Percentiles rank a stretch among this genome's conserved stretches.
phyloP scores from a whole-genome alignment of 148 eudicot genomes.

The Vaccinium corymbosum region DNA sequence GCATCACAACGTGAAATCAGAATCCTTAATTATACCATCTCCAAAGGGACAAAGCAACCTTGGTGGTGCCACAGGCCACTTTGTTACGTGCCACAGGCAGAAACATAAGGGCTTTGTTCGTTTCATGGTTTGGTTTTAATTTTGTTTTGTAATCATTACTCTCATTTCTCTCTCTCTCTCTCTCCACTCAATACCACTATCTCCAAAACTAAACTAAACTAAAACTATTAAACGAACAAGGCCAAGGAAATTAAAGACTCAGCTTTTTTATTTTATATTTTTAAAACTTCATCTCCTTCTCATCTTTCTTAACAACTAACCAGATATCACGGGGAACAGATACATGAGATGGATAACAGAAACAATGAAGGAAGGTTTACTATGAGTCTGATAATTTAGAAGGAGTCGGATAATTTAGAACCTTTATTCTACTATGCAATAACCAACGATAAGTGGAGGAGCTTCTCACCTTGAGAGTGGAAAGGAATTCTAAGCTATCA shows the following conservation, averaged over 20 bases:
- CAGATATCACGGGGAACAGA: background rate
- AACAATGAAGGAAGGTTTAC: background rate
- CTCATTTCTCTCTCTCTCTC: too few species aligned
- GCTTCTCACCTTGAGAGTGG: constrained; percentile 68
- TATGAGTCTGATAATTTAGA: background rate
- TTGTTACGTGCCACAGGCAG: background rate
- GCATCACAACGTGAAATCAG: too few species aligned
- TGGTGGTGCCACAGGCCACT: background rate
- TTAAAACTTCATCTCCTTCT: background rate
- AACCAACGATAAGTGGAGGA: background rate
- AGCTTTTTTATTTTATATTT: background rate
- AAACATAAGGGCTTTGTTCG: background rate
- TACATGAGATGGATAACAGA: background rate
- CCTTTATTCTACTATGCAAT: background rate
- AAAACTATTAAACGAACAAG: too few species aligned
- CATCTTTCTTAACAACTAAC: background rate
- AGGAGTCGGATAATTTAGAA: background rate
- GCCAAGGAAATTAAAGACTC: background rate
- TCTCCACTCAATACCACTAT: too few species aligned
- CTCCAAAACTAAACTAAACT: too few species aligned
- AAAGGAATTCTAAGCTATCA: constrained; percentile 74
- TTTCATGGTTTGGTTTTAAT: too few species aligned
- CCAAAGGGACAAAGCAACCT: too few species aligned
- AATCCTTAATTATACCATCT: too few species aligned
- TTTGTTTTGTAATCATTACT: too few species aligned